Evolutionary conservation across 2,329 filamentous ascomycete species (phyloP), one percentile per base, ranked within the genome.

Genomic region (Aspergillus uvarum): DNA sequence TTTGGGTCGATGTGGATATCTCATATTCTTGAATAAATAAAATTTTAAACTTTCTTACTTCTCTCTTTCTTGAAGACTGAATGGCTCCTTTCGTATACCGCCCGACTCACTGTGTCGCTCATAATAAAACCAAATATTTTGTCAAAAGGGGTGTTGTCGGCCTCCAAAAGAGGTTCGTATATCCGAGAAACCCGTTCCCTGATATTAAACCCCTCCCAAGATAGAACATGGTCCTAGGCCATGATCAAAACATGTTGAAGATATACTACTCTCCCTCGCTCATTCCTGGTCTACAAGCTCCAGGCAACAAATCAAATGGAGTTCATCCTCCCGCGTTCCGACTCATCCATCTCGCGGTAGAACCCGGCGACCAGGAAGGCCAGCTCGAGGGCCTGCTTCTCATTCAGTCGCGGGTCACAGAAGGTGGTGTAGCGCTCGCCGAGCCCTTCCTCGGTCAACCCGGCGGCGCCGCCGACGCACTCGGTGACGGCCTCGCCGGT

Each of bases 401-500:
- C 95, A 72, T 99, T 99, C 67, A 99, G 80, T 24, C 95, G 81
- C 5, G 95, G 95, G 75, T 99, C 95, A 75, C 95, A 99, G 81
- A 94, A 98, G 42, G 90, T 96, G 5, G 92, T 96, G 77, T 99
- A 99, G 70, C 96, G 93, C 65, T 92, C 85, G 2, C 89, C 89
- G 69, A 99, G 75, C 71, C 97, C 94, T 63, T 95, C 90, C 76
- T 98, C 95, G 38, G 85, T 90, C 60, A 98, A 79, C 0, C 89
- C 91, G 72, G 92, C 91, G 64, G 91, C 94, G 21, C 95, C 95
- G 59, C 95, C 92, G 0, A 96, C 85, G 70, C 95, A 99, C 79
- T 99, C 95, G 0, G 95, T 99, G 10, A 99, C 95, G 7, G 92
- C 91, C 71, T 99, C 95, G 6, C 94, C 95, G 0, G 95, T 99